phyloP scores from a whole-genome alignment of 306 rosid genomes.

The Astragalus membranaceus region DNA sequence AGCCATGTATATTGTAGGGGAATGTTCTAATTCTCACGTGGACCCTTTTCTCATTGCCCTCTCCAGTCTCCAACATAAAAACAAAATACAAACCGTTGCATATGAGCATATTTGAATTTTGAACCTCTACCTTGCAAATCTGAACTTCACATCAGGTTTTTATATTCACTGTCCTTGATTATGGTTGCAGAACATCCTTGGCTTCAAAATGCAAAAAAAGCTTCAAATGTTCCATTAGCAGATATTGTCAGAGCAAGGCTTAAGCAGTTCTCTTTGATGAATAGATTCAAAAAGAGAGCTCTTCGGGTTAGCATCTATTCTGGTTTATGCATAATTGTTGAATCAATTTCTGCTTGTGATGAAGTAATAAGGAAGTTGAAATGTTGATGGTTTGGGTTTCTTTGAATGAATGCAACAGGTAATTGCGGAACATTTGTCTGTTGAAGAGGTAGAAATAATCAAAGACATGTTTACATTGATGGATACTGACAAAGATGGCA shows the following conservation, averaged over 20 bases:
- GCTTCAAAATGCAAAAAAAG: constrained; percentile 94
- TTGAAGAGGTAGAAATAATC: constrained; percentile 96
- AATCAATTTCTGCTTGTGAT: constrained; percentile 10
- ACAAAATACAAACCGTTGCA: background rate
- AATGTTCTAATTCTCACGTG: background rate
- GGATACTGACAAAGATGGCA: constrained; percentile 94
- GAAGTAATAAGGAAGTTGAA: background rate
- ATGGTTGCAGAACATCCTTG: constrained; percentile 82
- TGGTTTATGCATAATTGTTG: constrained; percentile 18
- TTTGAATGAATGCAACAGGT: constrained; percentile 53
- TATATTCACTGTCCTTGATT: constrained; percentile 8
- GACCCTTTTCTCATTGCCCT: background rate
- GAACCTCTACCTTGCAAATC: background rate
- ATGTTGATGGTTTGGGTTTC: constrained; percentile 16
- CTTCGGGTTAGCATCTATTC: constrained; percentile 65
- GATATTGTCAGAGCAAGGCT: constrained; percentile 97
- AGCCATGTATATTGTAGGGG: background rate
- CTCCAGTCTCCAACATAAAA: background rate
- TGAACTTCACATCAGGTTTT: constrained; percentile 4
- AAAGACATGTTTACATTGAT: constrained; percentile 92
- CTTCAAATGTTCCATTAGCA: constrained; percentile 90
- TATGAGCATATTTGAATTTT: background rate
- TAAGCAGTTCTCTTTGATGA: constrained; percentile 94
- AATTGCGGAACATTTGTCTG: constrained; percentile 91
- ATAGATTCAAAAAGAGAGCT: constrained; percentile 96